These are phyloP conservation scores for Clathrospora elynae DNA, from an alignment of 2,329 filamentous ascomycete genomes.

Conservation along the genomic window DNA sequence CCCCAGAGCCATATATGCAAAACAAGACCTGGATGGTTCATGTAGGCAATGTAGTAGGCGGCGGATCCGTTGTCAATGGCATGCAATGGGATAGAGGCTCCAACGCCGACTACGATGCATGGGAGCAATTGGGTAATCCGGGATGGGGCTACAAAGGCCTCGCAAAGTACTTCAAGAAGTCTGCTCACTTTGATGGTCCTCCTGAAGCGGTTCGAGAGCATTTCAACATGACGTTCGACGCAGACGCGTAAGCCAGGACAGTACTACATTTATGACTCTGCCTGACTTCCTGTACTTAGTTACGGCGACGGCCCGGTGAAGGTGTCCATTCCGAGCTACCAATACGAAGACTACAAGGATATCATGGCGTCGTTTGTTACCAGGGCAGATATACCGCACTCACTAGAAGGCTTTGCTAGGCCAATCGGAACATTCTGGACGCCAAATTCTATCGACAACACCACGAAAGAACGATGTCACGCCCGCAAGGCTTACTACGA, in stretches of 20 bases:
- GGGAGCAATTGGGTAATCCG: conserved; percentile 60
- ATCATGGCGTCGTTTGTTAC: conserved; percentile 12
- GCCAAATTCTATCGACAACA: conserved; percentile 19
- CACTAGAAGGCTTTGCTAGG: conserved; percentile 9
- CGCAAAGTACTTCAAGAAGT: conserved; percentile 43
- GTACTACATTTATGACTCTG: fast-evolving
- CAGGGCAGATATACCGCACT: conserved; percentile 12
- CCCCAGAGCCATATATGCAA: conserved; percentile 25
- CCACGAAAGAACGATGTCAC: conserved; percentile 9
- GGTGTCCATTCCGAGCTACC: conserved; percentile 20
- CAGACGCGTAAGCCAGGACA: neutral
- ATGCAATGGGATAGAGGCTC: conserved; percentile 42
- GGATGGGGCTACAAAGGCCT: conserved; percentile 62
- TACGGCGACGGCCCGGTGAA: conserved; percentile 23
- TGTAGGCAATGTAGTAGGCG: conserved; percentile 38
- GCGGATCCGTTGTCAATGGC: conserved; percentile 42
- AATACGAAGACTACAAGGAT: conserved; percentile 17
- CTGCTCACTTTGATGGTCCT: conserved; percentile 14
- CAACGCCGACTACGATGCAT: conserved; percentile 54
- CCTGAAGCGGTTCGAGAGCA: conserved; percentile 5
- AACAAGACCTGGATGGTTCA: conserved; percentile 27
- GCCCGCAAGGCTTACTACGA: conserved; percentile 22
- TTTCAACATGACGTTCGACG: conserved; percentile 21
- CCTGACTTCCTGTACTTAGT: neutral
- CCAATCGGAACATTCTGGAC: conserved; percentile 34